Percentiles rank a stretch among this genome's conserved stretches.
Evolutionary conservation across 176 grass and related monocot genomes (phyloP).

Genomic region (Bothriochloa decipiens): DNA sequence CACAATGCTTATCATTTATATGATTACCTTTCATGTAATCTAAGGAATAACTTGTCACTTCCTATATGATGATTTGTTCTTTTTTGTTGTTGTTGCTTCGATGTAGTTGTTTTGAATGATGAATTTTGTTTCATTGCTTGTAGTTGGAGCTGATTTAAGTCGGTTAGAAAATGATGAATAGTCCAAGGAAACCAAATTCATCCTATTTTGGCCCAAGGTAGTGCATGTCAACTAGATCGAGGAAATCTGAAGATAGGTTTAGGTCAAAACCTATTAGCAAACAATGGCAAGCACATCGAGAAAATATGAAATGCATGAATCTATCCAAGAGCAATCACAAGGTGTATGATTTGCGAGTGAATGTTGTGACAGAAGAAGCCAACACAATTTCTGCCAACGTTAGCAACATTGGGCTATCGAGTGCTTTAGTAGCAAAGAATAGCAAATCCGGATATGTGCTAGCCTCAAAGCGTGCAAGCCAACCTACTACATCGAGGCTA

Average conservation of each 20-base stretch:
- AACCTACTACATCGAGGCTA: neutral
- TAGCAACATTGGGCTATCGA: neutral
- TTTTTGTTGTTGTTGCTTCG: slow-evolving; percentile 1
- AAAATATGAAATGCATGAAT: neutral
- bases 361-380: neutral
- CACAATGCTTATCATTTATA: neutral
- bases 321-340: neutral
- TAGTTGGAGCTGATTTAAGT: neutral
- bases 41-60: neutral
- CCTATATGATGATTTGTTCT: neutral
- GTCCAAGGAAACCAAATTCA: neutral
- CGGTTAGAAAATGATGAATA: neutral
- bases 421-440: neutral
- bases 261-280: neutral
- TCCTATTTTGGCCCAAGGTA: neutral
- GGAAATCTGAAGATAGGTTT: neutral
- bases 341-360: neutral
- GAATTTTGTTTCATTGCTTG: neutral
- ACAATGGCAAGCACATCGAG: neutral
- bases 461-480: neutral
- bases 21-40: neutral
- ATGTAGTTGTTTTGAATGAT: neutral
- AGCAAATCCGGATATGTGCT: neutral
- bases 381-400: too few relatives aligned
- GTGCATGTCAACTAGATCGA: neutral